A percentile compares a stretch with the other conserved stretches of the same genome.
Evolutionary conservation across 768 basidiomycete genomes (phyloP).

Genomic region (Albatrellus ellisii): DNA sequence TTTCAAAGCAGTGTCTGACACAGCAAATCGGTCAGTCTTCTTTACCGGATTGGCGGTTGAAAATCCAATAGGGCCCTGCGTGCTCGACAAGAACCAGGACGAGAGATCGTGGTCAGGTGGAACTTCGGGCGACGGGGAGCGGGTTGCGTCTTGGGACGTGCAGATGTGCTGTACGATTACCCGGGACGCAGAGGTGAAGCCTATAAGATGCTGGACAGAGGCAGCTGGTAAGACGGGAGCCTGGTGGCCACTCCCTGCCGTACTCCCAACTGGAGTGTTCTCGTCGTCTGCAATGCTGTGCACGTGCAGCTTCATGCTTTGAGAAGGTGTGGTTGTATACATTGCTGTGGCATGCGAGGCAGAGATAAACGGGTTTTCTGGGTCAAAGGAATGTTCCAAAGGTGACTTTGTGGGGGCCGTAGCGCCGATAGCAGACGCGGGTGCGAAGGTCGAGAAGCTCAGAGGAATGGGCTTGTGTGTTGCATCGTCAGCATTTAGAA

Average conservation of each 20-base stretch:
- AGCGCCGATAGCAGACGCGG: not conserved
- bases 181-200: constrained; percentile 2
- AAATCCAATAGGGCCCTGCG: not conserved
- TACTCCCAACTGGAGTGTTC: too few species aligned
- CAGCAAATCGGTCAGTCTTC: constrained; percentile 2
- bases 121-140: not conserved
- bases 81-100: not conserved
- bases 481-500: not conserved
- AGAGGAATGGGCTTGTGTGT: not conserved
- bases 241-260: too few species aligned
- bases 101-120: not conserved
- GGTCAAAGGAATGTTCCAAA: not conserved
- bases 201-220: not conserved
- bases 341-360: too few species aligned
- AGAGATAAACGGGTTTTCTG: constrained; percentile 8
- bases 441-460: not conserved
- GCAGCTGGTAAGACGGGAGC: too few species aligned
- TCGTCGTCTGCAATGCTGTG: too few species aligned
- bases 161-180: not conserved
- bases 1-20: constrained; percentile 5
- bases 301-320: too few species aligned
- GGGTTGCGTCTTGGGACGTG: not conserved
- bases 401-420: not conserved
- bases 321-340: too few species aligned
- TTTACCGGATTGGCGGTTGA: constrained; percentile 3